These are phyloP conservation scores for Euphorbia lathyris DNA, from an alignment of 345 rosid species.

Conservation along the genomic window DNA sequence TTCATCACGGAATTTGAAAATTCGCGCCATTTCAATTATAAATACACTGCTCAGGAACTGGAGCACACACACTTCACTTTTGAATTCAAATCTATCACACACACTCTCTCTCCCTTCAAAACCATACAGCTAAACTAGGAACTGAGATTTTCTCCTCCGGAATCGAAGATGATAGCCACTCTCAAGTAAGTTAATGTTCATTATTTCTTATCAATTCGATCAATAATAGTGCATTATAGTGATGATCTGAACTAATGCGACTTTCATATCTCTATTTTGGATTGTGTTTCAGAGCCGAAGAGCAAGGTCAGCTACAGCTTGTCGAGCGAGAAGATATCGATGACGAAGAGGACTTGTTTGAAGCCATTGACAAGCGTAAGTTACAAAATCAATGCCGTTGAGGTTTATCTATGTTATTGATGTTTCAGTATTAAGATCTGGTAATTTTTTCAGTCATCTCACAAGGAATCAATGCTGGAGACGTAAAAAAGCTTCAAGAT, in stretches of 20 bases:
- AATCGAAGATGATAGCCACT: slow-evolving; percentile 57
- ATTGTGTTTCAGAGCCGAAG: slow-evolving; percentile 53
- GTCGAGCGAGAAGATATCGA: slow-evolving; percentile 64
- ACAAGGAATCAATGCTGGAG: slow-evolving; percentile 91
- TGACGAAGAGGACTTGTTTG: slow-evolving; percentile 71
- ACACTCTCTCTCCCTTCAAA: neutral
- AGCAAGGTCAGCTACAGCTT: slow-evolving; percentile 62
- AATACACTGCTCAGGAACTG: neutral
- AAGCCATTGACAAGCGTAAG: slow-evolving; percentile 70
- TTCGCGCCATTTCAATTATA: neutral
- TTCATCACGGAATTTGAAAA: neutral
- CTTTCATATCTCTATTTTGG: neutral
- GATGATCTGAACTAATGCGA: neutral
- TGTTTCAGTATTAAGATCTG: neutral
- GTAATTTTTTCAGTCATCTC: slow-evolving; percentile 47
- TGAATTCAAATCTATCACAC: slow-evolving; percentile 14
- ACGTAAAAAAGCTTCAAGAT: slow-evolving; percentile 87
- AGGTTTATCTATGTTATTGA: neutral
- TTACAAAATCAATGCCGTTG: neutral
- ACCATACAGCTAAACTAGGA: neutral
- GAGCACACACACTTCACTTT: neutral
- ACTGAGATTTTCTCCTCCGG: slow-evolving; percentile 8
- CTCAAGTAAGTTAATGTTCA: slow-evolving; percentile 53
- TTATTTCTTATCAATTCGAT: neutral
- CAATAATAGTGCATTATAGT: neutral